These are phyloP conservation scores for Peronospora destructor DNA, from an alignment of 352 stramenopile species.

Conservation along the genomic window DNA sequence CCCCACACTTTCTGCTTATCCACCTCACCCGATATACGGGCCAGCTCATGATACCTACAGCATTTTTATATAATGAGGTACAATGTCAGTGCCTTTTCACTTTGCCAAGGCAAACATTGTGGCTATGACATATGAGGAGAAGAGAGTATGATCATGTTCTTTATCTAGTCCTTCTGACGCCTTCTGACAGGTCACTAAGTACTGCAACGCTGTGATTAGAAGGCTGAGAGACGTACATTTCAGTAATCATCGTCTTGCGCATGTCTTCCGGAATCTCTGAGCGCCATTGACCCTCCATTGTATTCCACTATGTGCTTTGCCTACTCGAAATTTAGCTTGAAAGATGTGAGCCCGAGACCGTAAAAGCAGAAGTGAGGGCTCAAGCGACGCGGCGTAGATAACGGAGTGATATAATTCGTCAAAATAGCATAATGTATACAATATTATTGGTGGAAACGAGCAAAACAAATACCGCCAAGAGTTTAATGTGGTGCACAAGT, in stretches of 20 bases:
- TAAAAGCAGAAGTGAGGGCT: neutral
- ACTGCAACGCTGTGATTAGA: neutral
- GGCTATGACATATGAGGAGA: neutral
- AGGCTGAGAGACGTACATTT: conserved; percentile 51
- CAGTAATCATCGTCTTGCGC: conserved; percentile 84
- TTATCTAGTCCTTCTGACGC: neutral
- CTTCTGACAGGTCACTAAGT: too few relatives aligned
- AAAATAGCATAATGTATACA: neutral
- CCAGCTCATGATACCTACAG: conserved; percentile 73
- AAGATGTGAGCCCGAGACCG: neutral
- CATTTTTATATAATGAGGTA: neutral
- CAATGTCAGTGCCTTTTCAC: neutral
- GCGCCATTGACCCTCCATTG: conserved; percentile 63
- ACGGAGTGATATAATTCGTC: neutral
- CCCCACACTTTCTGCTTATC: conserved; percentile 84
- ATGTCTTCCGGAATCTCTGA: conserved; percentile 73
- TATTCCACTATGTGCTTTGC: neutral
- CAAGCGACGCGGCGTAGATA: neutral
- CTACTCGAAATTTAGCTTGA: neutral
- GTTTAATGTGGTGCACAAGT: too few relatives aligned
- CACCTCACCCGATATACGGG: conserved; percentile 72
- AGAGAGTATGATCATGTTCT: neutral
- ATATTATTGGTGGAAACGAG: neutral
- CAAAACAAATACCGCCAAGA: too few relatives aligned
- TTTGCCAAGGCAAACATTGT: too few relatives aligned